Evolutionary conservation across 371 early-diverging fungal genomes (phyloP).

Genomic region (Vairimorpha ceranae): DNA sequence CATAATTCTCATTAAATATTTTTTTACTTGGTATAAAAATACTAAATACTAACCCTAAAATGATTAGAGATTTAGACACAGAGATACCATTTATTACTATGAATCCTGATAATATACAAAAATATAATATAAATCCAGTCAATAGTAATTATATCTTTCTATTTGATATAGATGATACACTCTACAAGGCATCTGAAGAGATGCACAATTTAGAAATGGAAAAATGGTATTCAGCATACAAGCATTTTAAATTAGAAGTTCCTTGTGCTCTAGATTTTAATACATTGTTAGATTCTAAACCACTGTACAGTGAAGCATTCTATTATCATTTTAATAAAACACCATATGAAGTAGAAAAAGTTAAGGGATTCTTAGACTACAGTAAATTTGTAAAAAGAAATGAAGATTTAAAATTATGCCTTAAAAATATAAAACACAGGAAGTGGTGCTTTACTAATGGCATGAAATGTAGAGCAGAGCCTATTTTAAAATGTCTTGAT

Average conservation of each 20-base stretch:
- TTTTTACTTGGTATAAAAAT: too few species aligned
- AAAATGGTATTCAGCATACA: slow-evolving; percentile 2
- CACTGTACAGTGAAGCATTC: slow-evolving; percentile 14
- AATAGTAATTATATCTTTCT: slow-evolving; percentile 26
- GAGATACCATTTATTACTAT: background rate
- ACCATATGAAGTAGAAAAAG: background rate
- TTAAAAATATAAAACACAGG: slow-evolving; percentile 20
- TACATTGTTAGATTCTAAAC: background rate
- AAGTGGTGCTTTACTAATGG: slow-evolving; percentile 52
- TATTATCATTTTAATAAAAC: slow-evolving; percentile 7
- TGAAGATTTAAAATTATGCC: slow-evolving; percentile 9
- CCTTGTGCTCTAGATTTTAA: background rate
- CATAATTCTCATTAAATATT: too few species aligned
- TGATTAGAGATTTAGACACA: too few species aligned
- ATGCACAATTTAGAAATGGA: slow-evolving; percentile 8
- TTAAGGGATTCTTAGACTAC: slow-evolving; percentile 2
- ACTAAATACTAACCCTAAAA: too few species aligned
- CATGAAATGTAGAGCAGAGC: slow-evolving; percentile 12
- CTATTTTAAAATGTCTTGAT: slow-evolving; percentile 23
- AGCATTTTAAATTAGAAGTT: background rate
- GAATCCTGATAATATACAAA: background rate
- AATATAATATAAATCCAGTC: slow-evolving; percentile 7
- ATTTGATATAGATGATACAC: slow-evolving; percentile 52
- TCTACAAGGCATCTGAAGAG: slow-evolving; percentile 33
- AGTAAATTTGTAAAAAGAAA: slow-evolving; percentile 21